A percentile compares a stretch with the other conserved stretches of the same genome.
These are phyloP conservation scores for Neltuma alba DNA, from an alignment of 306 rosid species.

Conservation along the genomic window DNA sequence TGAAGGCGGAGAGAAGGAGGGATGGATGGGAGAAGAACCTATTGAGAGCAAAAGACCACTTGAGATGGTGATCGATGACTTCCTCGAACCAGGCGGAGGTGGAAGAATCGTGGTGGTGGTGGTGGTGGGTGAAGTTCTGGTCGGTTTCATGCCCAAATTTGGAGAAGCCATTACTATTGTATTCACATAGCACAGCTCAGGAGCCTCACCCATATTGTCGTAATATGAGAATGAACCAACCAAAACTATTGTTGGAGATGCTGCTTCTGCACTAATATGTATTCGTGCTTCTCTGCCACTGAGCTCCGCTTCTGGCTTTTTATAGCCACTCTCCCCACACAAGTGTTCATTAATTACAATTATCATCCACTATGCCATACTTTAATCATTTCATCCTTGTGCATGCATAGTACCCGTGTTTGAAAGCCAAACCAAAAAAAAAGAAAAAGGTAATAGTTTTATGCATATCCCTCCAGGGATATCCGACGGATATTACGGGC, in stretches of 20 bases:
- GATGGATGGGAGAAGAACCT: constrained; percentile 42
- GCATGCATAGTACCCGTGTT: not conserved
- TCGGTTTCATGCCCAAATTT: constrained; percentile 45
- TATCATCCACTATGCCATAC: not conserved
- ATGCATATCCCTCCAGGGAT: not conserved
- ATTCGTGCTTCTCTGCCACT: not conserved
- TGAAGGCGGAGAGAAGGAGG: not conserved
- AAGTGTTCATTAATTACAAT: not conserved
- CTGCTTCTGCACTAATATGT: not conserved
- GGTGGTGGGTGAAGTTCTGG: constrained; percentile 20
- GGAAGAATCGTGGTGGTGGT: constrained; percentile 46
- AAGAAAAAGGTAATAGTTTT: not conserved
- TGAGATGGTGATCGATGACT: constrained; percentile 81
- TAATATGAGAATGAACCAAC: not conserved
- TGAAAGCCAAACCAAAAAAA: not conserved
- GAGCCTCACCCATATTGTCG: constrained; percentile 81
- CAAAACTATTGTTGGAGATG: not conserved
- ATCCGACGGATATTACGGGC: not conserved
- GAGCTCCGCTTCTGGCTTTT: not conserved
- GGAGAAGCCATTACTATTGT: constrained; percentile 51
- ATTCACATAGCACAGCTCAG: constrained; percentile 42
- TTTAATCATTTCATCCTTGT: not conserved
- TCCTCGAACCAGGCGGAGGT: constrained; percentile 78
- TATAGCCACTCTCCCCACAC: not conserved
- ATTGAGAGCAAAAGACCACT: constrained; percentile 91